These are phyloP conservation scores for Austroboletus eburneus DNA, from an alignment of 768 basidiomycete species.

Conservation along the genomic window DNA sequence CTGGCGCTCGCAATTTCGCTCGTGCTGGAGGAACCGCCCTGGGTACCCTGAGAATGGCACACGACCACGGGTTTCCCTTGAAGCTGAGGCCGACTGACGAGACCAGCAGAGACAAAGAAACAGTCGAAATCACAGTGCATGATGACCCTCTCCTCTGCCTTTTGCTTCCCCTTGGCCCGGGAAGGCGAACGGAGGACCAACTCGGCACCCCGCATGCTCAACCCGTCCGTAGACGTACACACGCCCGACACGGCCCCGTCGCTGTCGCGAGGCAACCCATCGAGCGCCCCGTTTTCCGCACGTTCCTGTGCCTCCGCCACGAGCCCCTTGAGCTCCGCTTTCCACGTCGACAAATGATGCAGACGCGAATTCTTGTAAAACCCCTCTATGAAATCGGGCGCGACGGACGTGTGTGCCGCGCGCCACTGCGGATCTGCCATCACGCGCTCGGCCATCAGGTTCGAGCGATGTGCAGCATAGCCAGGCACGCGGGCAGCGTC, in stretches of 20 bases:
- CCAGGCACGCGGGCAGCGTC: constrained; percentile 48
- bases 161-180: constrained; percentile 49
- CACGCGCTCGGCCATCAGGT: constrained; percentile 67
- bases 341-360: constrained; percentile 92
- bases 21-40: constrained; percentile 73
- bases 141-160: constrained; percentile 56
- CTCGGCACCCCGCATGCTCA: constrained; percentile 53
- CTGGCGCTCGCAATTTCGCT: constrained; percentile 94
- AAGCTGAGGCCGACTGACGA: constrained; percentile 74
- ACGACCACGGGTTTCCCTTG: constrained; percentile 90
- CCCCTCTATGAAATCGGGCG: constrained; percentile 81
- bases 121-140: constrained; percentile 97
- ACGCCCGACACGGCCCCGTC: neutral
- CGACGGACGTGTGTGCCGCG: constrained; percentile 78
- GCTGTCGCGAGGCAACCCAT: constrained; percentile 1
- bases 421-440: constrained; percentile 88
- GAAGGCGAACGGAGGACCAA: constrained; percentile 46
- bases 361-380: constrained; percentile 84
- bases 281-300: constrained; percentile 42
- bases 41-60: constrained; percentile 84
- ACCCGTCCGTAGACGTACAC: constrained; percentile 15
- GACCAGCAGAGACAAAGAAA: constrained; percentile 93
- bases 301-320: constrained; percentile 77
- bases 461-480: constrained; percentile 69
- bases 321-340: constrained; percentile 78